Conservation (phyloP, 768 basidiomycete species). For the Auriscalpium microsporum region DNA sequence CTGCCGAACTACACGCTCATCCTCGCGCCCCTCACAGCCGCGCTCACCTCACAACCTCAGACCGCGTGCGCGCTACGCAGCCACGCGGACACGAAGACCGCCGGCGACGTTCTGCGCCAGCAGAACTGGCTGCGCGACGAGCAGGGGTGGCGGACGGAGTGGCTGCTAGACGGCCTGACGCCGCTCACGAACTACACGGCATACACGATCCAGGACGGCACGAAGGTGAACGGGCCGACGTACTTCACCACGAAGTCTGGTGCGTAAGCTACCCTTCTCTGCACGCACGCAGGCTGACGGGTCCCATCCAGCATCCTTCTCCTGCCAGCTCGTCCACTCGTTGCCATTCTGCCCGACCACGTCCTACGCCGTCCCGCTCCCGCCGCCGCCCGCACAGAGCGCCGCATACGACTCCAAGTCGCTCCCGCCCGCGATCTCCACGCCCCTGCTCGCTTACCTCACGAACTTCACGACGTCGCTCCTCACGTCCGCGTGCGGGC, state of each 20-base stretch:
- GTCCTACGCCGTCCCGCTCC: conserved; percentile 63
- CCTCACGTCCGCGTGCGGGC: conserved; percentile 67
- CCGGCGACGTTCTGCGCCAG: conserved; percentile 28
- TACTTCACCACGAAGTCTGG: conserved; percentile 72
- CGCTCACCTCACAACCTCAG: conserved; percentile 35
- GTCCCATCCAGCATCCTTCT: conserved; percentile 42
- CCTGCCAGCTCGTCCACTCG: conserved; percentile 60
- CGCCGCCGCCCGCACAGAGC: conserved; percentile 34
- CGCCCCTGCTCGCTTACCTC: conserved; percentile 47
- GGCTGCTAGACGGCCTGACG: conserved; percentile 49
- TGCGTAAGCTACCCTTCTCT: conserved; percentile 13
- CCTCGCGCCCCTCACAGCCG: conserved; percentile 39
- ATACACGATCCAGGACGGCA: conserved; percentile 48
- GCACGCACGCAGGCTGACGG: conserved; percentile 16
- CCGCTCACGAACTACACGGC: conserved; percentile 73
- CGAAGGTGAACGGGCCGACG: conserved; percentile 57
- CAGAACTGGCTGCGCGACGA: conserved; percentile 49
- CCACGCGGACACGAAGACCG: conserved; percentile 16
- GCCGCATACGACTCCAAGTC: conserved; percentile 41
- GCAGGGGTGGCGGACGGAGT: conserved; percentile 62
- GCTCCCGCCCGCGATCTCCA: conserved; percentile 40
- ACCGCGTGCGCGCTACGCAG: conserved; percentile 53
- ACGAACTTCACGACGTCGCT: conserved; percentile 70
- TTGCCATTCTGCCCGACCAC: conserved; percentile 69
- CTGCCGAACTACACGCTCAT: conserved; percentile 47